These are phyloP conservation scores for Neurospora terricola DNA, from an alignment of 495 filamentous ascomycete species.

Conservation along the genomic window DNA sequence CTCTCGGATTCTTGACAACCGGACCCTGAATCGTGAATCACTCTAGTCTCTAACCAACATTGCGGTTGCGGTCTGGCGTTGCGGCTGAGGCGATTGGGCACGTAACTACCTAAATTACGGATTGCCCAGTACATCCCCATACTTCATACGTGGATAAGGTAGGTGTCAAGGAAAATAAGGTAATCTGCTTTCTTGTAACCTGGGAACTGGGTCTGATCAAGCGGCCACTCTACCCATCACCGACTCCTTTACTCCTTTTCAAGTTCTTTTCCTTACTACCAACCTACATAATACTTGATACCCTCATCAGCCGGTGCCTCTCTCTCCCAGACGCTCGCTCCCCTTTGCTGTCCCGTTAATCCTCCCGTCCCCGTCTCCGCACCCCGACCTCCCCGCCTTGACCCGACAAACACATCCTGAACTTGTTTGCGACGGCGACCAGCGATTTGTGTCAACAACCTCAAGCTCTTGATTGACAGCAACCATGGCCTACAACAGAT, in stretches of 20 bases:
- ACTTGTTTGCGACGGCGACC: slow-evolving; percentile 6
- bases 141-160: background rate
- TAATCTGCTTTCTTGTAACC: background rate
- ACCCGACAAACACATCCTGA: slow-evolving; percentile 7
- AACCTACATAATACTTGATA: background rate
- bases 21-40: background rate
- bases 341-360: background rate
- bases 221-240: background rate
- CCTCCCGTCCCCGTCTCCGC: slow-evolving; percentile 1
- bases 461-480: slow-evolving; percentile 6
- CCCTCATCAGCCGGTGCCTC: background rate
- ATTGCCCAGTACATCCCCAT: background rate
- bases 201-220: background rate
- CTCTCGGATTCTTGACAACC: background rate
- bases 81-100: background rate
- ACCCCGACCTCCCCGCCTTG: background rate
- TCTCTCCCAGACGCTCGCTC: background rate
- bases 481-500: slow-evolving; percentile 86
- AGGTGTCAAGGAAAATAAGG: background rate
- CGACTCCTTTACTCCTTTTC: background rate
- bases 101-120: background rate
- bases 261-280: background rate
- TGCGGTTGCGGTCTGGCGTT: background rate
- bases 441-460: slow-evolving; percentile 8
- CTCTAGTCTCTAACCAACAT: background rate